Base-by-base conservation (phyloP, 2,329 filamentous ascomycete species). In the Claviceps sp. region DNA sequence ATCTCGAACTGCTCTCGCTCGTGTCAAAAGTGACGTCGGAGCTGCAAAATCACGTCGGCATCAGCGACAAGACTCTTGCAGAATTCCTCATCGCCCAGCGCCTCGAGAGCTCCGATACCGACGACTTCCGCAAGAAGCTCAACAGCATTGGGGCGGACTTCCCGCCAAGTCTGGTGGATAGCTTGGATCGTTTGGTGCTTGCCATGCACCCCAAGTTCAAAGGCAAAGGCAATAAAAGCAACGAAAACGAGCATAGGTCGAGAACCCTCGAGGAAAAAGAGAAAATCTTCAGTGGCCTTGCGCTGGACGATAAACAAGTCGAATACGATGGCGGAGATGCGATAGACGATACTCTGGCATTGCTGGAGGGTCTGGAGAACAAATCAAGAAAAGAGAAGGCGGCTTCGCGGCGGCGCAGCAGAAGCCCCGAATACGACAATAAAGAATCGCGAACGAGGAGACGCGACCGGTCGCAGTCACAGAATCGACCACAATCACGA, bases 21-120 rank as follows among this genome's bases (percentile, higher is more conserved):
- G 89, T 97, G 52, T 93, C 88, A 49, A 95, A 91, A 68, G 88
- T 98, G 60, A 89, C 89, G 14, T 91, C 86, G 18, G 93, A 98
- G 69, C 77, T 98, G 50, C 85, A 95, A 62, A 98, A 98, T 64
- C 88, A 98, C 70, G 71, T 97, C 54, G 88, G 90, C 52, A 82
- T 96, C 61, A 86, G 80, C 65, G 90, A 98, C 70, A 96, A 95
- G 70, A 95, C 88, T 5, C 81, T 98, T 26, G 90, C 93, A 60
- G 93, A 98, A 69, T 98, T 95, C 65, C 82, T 98, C 62, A 95
- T 98, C 63, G 86, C 86, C 55, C 86, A 95, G 65, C 88, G 95
- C 61, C 70, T 85, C 65, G 80, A 90, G 76, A 86, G 82, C 71
- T 76, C 74, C 50, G 78, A 77, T 30, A 74, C 87, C 52, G 68